Conservation (phyloP, 208 protist genomes). For the Acanthamoeba rhysodes region DNA sequence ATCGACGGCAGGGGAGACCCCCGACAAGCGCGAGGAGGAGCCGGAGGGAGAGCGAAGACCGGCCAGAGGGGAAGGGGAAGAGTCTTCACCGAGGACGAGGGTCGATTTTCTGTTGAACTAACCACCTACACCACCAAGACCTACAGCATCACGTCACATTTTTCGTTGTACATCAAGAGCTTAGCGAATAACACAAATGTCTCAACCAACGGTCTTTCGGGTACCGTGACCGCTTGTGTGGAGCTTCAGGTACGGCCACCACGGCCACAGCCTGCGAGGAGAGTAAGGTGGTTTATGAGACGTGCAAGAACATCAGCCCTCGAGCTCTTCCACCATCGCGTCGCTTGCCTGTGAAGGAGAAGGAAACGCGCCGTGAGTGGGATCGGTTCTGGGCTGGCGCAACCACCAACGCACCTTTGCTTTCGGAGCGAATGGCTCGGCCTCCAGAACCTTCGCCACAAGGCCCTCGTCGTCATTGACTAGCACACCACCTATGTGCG, state of each 20-base stretch:
- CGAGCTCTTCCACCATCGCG: neutral
- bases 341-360: neutral
- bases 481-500: slow-evolving; percentile 1
- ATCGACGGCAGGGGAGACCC: neutral
- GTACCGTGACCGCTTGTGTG: neutral
- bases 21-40: neutral
- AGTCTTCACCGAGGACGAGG: slow-evolving; percentile 6
- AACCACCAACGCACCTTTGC: neutral
- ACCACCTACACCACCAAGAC: neutral
- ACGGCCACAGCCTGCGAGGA: neutral
- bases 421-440: slow-evolving; percentile 20
- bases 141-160: neutral
- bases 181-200: neutral
- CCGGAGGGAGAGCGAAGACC: slow-evolving; percentile 14
- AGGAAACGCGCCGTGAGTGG: neutral
- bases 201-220: too few relatives aligned
- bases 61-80: neutral
- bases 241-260: neutral
- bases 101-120: slow-evolving; percentile 57
- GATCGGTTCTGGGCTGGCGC: neutral
- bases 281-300: neutral
- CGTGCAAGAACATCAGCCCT: neutral
- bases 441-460: neutral
- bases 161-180: neutral
- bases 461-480: slow-evolving; percentile 61